A percentile compares a stretch with the other conserved stretches of the same genome.
phyloP scores from a whole-genome alignment of 2,329 filamentous ascomycete species.

The Arthrinium phaeospermum region DNA sequence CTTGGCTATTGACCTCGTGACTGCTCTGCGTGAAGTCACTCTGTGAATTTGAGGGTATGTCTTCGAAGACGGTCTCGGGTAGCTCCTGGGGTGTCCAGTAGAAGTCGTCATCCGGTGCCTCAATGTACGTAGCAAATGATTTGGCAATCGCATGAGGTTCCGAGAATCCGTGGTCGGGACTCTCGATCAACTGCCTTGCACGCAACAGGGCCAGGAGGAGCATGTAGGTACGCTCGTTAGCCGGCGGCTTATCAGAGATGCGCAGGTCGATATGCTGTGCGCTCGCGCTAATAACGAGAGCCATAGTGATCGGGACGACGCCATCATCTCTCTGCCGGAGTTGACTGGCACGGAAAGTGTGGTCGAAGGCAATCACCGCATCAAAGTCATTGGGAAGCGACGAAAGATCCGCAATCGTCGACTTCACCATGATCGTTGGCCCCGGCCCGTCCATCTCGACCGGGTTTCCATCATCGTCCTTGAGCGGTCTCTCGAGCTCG shows the following conservation, averaged over 20 bases:
- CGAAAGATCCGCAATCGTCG: conserved; percentile 45
- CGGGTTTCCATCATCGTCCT: conserved; percentile 31
- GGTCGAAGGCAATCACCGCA: conserved; percentile 60
- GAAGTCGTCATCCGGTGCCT: conserved; percentile 44
- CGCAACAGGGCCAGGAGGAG: conserved; percentile 42
- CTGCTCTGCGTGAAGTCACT: conserved; percentile 38
- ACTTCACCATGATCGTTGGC: conserved; percentile 38
- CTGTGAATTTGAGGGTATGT: conserved; percentile 47
- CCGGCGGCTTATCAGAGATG: conserved; percentile 45
- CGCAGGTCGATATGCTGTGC: conserved; percentile 61
- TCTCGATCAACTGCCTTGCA: conserved; percentile 42
- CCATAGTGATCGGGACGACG: conserved; percentile 50
- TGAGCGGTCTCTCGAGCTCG: conserved; percentile 28
- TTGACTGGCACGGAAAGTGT: conserved; percentile 48
- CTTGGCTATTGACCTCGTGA: conserved; percentile 22
- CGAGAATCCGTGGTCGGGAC: conserved; percentile 45
- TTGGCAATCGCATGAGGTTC: conserved; percentile 55
- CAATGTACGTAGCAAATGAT: conserved; percentile 53
- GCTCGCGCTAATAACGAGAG: conserved; percentile 56
- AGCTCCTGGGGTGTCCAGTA: conserved; percentile 54
- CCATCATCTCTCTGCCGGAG: conserved; percentile 34
- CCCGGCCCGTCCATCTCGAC: not conserved
- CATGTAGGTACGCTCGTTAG: conserved; percentile 54
- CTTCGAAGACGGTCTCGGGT: conserved; percentile 55
- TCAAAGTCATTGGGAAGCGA: conserved; percentile 50